Conservation (phyloP, 2,329 filamentous ascomycete species). For the Pseudogymnoascus sp. region DNA sequence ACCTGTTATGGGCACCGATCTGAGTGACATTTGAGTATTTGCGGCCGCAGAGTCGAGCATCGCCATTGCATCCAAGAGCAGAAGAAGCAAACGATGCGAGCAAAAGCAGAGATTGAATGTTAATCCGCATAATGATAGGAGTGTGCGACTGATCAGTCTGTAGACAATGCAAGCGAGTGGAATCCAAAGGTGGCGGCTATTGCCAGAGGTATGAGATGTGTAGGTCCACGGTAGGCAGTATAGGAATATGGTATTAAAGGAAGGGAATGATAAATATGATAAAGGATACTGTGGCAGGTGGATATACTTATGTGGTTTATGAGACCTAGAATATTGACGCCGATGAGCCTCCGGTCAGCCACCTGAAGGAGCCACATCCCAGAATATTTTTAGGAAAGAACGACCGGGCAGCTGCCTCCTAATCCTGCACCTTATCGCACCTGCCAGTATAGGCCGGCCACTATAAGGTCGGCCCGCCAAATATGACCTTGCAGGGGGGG, state of each 20-base stretch:
- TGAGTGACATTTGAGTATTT: conserved; percentile 70
- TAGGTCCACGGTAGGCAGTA: not conserved
- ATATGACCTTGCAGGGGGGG: not conserved
- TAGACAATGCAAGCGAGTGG: not conserved
- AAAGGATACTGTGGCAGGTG: not conserved
- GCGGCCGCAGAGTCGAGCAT: conserved; percentile 59
- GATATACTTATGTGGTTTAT: conserved; percentile 1
- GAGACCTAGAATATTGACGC: not conserved
- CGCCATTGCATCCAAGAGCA: conserved; percentile 62
- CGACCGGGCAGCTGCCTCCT: not conserved
- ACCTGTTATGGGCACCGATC: conserved; percentile 58
- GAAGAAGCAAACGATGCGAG: conserved; percentile 12
- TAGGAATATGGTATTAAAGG: not conserved
- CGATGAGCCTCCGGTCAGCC: not conserved
- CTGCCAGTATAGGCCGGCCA: not conserved
- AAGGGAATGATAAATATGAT: not conserved
- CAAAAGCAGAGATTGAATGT: not conserved
- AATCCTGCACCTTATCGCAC: not conserved
- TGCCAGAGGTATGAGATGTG: not conserved
- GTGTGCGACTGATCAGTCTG: not conserved
- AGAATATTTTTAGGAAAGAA: not conserved
- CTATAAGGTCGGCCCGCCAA: not conserved
- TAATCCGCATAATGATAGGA: conserved; percentile 1
- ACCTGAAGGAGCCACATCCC: not conserved
- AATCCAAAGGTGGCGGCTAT: not conserved